phyloP scores from a whole-genome alignment of 1,139 yeast genomes.

The Tardiomyces depauwii region DNA sequence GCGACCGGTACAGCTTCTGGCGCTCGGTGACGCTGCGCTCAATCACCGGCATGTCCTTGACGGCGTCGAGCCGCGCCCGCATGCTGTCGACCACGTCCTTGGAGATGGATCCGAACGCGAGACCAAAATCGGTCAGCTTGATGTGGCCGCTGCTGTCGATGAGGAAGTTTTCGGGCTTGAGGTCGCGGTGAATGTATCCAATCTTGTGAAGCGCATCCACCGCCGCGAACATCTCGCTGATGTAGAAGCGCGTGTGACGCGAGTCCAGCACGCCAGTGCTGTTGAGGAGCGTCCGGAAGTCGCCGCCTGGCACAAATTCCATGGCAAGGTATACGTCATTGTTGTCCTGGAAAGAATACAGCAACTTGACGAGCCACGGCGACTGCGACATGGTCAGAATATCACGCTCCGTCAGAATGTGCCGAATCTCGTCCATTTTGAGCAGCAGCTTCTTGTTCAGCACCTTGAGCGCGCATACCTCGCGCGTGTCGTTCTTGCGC shows the following conservation, averaged over 20 bases:
- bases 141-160: conserved; percentile 94
- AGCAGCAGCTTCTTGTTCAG: conserved; percentile 78
- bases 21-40: conserved; percentile 73
- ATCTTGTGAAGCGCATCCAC: conserved; percentile 88
- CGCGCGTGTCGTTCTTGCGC: conserved; percentile 85
- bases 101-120: conserved; percentile 94
- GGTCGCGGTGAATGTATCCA: conserved; percentile 94
- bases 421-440: conserved; percentile 90
- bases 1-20: conserved; percentile 69
- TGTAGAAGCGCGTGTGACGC: conserved; percentile 89
- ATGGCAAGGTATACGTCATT: conserved; percentile 89
- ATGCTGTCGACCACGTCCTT: conserved; percentile 89
- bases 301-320: conserved; percentile 99
- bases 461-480: conserved; percentile 90
- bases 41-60: conserved; percentile 55
- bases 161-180: conserved; percentile 93
- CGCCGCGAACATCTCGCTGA: conserved; percentile 93
- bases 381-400: conserved; percentile 79
- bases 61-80: conserved; percentile 74
- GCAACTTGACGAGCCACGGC: conserved; percentile 89
- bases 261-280: conserved; percentile 90
- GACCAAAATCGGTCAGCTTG: conserved; percentile 92
- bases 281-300: conserved; percentile 85
- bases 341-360: conserved; percentile 91
- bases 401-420: conserved; percentile 92